Conservation (phyloP, 2,329 filamentous ascomycete genomes). For the Ceratocystiopsis minuta region DNA sequence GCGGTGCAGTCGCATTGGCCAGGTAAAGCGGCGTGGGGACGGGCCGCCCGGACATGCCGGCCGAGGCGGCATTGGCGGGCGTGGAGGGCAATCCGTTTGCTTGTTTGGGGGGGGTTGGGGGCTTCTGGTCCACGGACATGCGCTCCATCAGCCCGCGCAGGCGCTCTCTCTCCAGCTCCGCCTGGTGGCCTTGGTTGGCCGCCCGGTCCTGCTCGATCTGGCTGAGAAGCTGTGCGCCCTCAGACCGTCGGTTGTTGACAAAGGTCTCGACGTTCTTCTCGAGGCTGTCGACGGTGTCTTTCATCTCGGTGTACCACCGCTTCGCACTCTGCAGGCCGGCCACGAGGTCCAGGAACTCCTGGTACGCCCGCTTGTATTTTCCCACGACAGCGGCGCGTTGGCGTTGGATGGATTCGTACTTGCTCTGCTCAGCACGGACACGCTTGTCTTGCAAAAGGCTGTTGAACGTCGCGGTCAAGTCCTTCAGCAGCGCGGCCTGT, state of each 20-base stretch:
- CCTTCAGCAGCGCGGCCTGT: conserved; percentile 85
- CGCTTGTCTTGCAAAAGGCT: conserved; percentile 82
- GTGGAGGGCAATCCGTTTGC: background rate
- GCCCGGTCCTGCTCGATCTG: conserved; percentile 71
- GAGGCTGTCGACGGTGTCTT: conserved; percentile 77
- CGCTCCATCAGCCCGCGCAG: conserved; percentile 84
- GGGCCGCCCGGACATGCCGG: conserved; percentile 15
- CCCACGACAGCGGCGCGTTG: conserved; percentile 66
- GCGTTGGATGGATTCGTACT: conserved; percentile 75
- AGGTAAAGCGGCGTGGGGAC: conserved; percentile 20
- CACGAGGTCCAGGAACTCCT: conserved; percentile 79
- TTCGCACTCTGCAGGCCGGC: conserved; percentile 76
- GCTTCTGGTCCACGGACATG: conserved; percentile 58
- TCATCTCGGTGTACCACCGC: conserved; percentile 91
- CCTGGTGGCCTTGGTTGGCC: conserved; percentile 38
- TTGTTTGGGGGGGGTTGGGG: conserved; percentile 11
- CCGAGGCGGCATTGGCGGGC: background rate
- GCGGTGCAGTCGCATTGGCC: conserved; percentile 18
- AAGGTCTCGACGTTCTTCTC: conserved; percentile 95
- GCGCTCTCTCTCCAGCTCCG: conserved; percentile 72
- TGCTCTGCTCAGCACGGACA: conserved; percentile 82
- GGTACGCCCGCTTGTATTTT: conserved; percentile 79
- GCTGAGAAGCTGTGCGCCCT: conserved; percentile 75
- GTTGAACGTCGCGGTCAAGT: conserved; percentile 75
- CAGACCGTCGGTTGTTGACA: conserved; percentile 80